Evolutionary conservation across 2,329 filamentous ascomycete species (phyloP), one percentile per base, ranked within the genome.

Genomic region (Colletotrichum magnum): DNA sequence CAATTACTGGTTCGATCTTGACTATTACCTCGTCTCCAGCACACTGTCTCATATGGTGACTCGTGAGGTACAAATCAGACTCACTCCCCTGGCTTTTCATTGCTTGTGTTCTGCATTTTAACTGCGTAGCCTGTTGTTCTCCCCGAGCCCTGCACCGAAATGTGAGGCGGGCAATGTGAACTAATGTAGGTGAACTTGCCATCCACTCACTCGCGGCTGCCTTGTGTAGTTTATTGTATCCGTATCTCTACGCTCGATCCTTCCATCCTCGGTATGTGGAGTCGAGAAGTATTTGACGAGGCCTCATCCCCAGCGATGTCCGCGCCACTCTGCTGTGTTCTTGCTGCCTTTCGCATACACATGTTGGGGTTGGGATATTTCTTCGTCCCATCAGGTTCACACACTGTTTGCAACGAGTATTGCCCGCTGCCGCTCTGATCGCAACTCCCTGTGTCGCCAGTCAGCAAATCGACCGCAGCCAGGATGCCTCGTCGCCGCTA

Each of bases 91-190:
- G 60, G 48, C 53, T 58, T 63, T 52, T 59, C 21, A 32, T 43
- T 28, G 51, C 47, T 41, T 66, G 58, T 48, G 69, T 71, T 43
- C 47, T 58, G 61, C 67, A 70, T 36, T 47, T 48, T 39, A 43
- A 28, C 21, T 62, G 48, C 54, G 57, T 67, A 54, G 41, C 16
- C 12, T 41, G 43, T 51, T 60, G 57, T 45, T 53, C 15, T 59
- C 26, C n/a, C 48, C 58, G 48, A 48, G 61, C 28, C 32, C 61
- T 24, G 51, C 50, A 52, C 39, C 47, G n/a, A 50, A 62, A 58
- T 58, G 70, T 66, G 69, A 70, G 69, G 69, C 69, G 69, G 66
- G 67, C 69, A 58, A 41, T 48, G 26, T 57, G 39, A 21, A 50
- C 57, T 52, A 70, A 24, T 24, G 21, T 24, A 24, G 21, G 26